These are phyloP conservation scores for Davidsoniella neocaledoniae DNA, from an alignment of 2,329 filamentous ascomycete genomes.

Conservation along the genomic window DNA sequence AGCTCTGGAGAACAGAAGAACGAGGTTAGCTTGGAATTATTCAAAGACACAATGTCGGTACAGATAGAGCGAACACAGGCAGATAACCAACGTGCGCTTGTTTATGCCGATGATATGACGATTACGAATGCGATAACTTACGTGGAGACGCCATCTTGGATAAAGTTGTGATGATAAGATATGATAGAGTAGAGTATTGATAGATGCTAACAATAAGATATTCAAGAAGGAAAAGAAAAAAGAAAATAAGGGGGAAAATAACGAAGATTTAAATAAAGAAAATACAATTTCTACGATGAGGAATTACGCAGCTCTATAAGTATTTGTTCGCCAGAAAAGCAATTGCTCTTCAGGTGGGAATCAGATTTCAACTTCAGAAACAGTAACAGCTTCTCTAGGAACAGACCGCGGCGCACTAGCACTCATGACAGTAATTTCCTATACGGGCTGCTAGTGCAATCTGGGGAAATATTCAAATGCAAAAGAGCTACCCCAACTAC, in stretches of 20 bases:
- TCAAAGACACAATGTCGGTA: background rate
- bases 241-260: constrained; percentile 7
- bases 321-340: background rate
- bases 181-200: constrained; percentile 3
- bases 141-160: constrained; percentile 61
- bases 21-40: background rate
- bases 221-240: constrained; percentile 8
- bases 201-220: constrained; percentile 5
- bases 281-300: background rate
- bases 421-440: too few species aligned
- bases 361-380: too few species aligned
- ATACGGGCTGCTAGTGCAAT: too few species aligned
- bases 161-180: constrained; percentile 16
- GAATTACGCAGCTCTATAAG: background rate
- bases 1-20: constrained; percentile 3
- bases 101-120: constrained; percentile 96
- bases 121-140: constrained; percentile 74
- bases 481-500: background rate
- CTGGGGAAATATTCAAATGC: too few species aligned
- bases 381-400: too few species aligned
- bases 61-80: constrained; percentile 66
- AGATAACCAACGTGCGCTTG: constrained; percentile 94
- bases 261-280: background rate
- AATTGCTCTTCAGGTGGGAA: too few species aligned
- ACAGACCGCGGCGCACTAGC: too few species aligned